Evolutionary conservation across 176 grass and related monocot genomes (phyloP), one percentile per base, ranked within the genome.

Genomic region (Cenchrus americanus): DNA sequence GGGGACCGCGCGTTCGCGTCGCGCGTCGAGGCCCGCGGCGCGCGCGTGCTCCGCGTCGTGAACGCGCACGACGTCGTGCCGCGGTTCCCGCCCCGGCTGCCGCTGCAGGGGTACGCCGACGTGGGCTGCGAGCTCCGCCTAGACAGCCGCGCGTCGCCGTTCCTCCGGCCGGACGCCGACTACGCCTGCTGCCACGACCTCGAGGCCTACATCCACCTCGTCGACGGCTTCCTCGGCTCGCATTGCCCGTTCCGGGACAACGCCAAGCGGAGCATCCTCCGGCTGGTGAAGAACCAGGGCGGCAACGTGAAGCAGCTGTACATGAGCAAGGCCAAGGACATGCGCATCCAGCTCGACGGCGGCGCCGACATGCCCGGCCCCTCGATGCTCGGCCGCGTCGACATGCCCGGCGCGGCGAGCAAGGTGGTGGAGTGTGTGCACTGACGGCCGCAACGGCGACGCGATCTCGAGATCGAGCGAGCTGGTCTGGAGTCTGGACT

Each of bases 161-260:
- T 85, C 73, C 91, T 93, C 49, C 81, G 88, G 0, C 88, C 85
- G 0, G 85, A 90, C 73, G 91, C 91, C 17, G 91, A 90, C 72
- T 72, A 67, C 2, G 91, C 85, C 1, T 93, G 91, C 78, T 93
- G 91, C 85, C 91, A 93, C 48, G 91, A 93, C 47, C 85, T 93
- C 2, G 91, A 93, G 30, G 91, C 91, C 3, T 93, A 93, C 67
- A 84, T 93, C 67, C 91, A 93, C 78, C 82, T 93, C 43, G 91
- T 93, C 61, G 91, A 93, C 47, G 91, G 91, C 12, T 93, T 90
- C 85, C 48, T 87, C 14, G 60, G 71, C 19, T 82, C 88, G 73
- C 57, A 87, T 57, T 88, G 85, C 73, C 88, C 82, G 14, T 93
- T 93, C 66, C 32, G 91, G 14, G 71, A 79, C 22, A 90, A 90